phyloP scores from a whole-genome alignment of 768 basidiomycete species.

The Boletus pseudopeckii region DNA sequence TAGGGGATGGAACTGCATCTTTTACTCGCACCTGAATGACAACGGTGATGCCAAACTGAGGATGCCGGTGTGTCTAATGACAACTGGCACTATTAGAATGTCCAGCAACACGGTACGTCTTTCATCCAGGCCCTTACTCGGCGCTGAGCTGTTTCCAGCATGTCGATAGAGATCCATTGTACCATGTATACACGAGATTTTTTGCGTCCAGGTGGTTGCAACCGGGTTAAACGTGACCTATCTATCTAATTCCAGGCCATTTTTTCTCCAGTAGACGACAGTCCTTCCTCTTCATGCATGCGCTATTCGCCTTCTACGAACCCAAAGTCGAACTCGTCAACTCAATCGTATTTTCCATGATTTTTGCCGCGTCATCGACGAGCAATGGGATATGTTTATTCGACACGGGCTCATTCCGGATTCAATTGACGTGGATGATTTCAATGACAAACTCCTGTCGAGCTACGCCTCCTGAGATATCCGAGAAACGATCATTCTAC shows the following conservation, averaged over 20 bases:
- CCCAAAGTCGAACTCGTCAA: constrained; percentile 20
- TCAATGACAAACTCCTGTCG: constrained; percentile 14
- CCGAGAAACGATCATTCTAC: neutral
- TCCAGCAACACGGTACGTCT: constrained; percentile 14
- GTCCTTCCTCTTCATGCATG: constrained; percentile 23
- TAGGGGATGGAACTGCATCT: constrained; percentile 18
- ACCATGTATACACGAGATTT: neutral
- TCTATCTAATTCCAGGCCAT: constrained; percentile 11
- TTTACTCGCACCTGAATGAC: constrained; percentile 17
- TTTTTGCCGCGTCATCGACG: constrained; percentile 18
- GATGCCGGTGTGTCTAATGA: constrained; percentile 20
- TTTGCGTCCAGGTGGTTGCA: no score
- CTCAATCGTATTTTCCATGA: no score
- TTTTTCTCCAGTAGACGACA: constrained; percentile 16
- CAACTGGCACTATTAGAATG: constrained; percentile 18
- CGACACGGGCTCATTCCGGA: constrained; percentile 6
- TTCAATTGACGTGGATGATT: constrained; percentile 7
- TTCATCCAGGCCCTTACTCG: neutral
- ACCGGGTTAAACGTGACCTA: neutral
- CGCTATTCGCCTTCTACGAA: constrained; percentile 21
- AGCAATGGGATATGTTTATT: constrained; percentile 22
- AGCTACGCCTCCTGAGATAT: neutral
- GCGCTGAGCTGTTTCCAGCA: constrained; percentile 7
- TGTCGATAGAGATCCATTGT: constrained; percentile 11
- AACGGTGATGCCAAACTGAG: constrained; percentile 11